A percentile compares a stretch with the other conserved stretches of the same genome.
phyloP scores from a whole-genome alignment of 2,329 filamentous ascomycete species.

The Tolypocladium amazonense region DNA sequence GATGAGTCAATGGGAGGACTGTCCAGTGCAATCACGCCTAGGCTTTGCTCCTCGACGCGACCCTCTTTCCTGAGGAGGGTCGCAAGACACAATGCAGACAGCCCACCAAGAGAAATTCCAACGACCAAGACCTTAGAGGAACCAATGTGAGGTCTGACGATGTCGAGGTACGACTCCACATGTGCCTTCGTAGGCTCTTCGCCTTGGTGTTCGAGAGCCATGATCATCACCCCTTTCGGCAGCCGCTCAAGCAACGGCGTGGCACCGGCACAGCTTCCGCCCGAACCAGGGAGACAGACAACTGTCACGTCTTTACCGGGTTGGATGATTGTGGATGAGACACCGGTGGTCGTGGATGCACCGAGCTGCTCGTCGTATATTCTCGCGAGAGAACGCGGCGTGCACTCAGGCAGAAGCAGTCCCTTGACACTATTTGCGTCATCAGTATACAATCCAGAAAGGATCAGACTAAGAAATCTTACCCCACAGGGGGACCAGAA shows the following conservation, averaged over 20 bases:
- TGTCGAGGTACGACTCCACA: background rate
- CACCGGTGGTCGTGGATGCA: background rate
- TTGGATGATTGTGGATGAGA: background rate
- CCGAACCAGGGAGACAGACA: background rate
- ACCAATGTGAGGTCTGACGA: background rate
- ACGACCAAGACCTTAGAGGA: background rate
- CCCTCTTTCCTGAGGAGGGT: background rate
- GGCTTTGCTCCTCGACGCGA: background rate
- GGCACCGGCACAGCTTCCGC: background rate
- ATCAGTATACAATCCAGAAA: background rate
- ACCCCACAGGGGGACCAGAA: background rate
- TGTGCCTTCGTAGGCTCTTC: background rate
- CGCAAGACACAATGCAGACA: background rate
- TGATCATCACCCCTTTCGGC: background rate
- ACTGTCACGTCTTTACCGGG: background rate
- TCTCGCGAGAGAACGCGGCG: background rate
- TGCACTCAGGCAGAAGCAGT: background rate
- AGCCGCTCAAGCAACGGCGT: background rate
- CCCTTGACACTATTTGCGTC: background rate
- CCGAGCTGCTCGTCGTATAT: background rate
- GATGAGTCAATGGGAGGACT: background rate
- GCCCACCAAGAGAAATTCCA: background rate
- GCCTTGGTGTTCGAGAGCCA: constrained; percentile 1
- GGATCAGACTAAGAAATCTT: background rate
- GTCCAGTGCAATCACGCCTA: background rate